Conservation (phyloP, 2,329 filamentous ascomycete genomes). For the Metarhizium anisopliae region DNA sequence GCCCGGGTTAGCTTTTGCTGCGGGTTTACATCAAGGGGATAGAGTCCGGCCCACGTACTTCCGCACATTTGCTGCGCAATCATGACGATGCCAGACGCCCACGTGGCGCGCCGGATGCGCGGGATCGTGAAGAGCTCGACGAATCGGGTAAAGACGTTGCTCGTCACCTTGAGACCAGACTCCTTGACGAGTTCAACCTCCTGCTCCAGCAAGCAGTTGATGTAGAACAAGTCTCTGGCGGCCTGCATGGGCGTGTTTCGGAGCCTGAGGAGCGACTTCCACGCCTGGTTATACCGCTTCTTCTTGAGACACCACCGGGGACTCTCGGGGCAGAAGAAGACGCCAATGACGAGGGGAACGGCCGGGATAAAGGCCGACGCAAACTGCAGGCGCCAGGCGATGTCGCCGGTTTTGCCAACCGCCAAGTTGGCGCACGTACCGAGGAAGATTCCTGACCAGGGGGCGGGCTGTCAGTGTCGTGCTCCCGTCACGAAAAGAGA, state of each 20-base stretch:
- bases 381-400: slow-evolving; percentile 56
- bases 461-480: slow-evolving; percentile 1
- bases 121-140: slow-evolving; percentile 49
- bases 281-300: slow-evolving; percentile 43
- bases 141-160: slow-evolving; percentile 40
- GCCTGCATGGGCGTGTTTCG: slow-evolving; percentile 52
- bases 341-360: slow-evolving; percentile 45
- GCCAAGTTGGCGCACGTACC: slow-evolving; percentile 58
- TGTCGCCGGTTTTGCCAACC: slow-evolving; percentile 47
- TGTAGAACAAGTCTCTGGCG: slow-evolving; percentile 54
- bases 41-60: slow-evolving; percentile 7
- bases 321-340: slow-evolving; percentile 56
- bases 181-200: slow-evolving; percentile 19
- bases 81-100: slow-evolving; percentile 62
- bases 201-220: slow-evolving; percentile 31
- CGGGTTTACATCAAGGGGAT: no score
- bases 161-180: slow-evolving; percentile 25
- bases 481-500: not conserved
- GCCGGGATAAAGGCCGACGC: slow-evolving; percentile 58
- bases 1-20: no score
- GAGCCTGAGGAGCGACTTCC: slow-evolving; percentile 44
- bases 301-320: slow-evolving; percentile 61
- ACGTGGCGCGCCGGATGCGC: slow-evolving; percentile 50
- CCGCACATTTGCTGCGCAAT: slow-evolving; percentile 55
- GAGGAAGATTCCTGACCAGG: slow-evolving; percentile 47